These are phyloP conservation scores for Blastocystis sp. DNA, from an alignment of 352 stramenopile genomes.

Conservation along the genomic window DNA sequence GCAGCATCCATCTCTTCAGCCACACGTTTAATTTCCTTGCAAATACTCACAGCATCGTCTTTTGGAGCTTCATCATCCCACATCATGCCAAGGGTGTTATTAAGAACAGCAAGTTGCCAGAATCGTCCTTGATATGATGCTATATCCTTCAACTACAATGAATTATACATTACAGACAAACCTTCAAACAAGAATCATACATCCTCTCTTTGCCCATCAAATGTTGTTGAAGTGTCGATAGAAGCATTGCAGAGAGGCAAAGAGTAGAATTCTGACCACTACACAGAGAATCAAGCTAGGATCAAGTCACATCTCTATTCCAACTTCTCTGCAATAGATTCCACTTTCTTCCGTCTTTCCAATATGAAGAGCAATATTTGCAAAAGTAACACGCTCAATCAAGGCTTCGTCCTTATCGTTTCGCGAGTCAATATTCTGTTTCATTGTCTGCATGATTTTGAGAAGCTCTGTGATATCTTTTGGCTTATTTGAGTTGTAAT, in stretches of 20 bases:
- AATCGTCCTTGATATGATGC: not conserved
- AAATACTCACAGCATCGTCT: not conserved
- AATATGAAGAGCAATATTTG: slow-evolving; percentile 2
- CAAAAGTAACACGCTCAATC: not conserved
- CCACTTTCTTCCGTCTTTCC: not conserved
- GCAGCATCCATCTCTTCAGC: not conserved
- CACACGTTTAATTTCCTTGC: not conserved
- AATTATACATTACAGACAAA: not conserved
- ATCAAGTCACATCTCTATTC: not conserved
- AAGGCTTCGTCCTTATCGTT: not conserved
- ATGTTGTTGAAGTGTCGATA: slow-evolving; percentile 39
- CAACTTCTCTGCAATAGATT: not conserved
- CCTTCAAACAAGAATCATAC: not conserved
- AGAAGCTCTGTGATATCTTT: not conserved
- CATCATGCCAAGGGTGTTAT: not conserved
- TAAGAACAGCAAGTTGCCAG: slow-evolving; percentile 9
- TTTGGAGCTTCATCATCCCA: slow-evolving; percentile 7
- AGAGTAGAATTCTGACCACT: not conserved
- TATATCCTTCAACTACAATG: not conserved
- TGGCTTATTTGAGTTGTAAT: not conserved
- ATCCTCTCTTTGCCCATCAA: not conserved
- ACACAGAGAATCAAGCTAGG: not conserved
- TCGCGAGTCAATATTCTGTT: slow-evolving; percentile 37
- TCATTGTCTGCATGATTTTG: not conserved
- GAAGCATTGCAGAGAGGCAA: not conserved